These are phyloP conservation scores for Polygonum aviculare DNA, from an alignment of 148 eudicot genomes.

Conservation along the genomic window DNA sequence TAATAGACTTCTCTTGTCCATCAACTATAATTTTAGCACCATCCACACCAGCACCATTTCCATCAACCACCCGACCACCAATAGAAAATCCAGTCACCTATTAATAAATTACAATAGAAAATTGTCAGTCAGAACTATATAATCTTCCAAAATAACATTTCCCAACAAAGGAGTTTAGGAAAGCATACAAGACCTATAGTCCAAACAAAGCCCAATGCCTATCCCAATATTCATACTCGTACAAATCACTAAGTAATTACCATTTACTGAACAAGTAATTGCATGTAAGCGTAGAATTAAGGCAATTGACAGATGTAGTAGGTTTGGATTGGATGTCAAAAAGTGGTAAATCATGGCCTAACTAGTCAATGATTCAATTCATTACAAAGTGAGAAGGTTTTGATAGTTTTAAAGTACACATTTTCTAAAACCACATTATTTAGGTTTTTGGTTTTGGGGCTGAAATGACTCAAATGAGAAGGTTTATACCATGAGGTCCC, in stretches of 20 bases:
- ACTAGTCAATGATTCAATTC: neutral
- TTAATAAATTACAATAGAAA: constrained; percentile 8
- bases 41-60: constrained; percentile 72
- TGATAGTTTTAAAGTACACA: neutral
- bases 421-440: neutral
- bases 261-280: neutral
- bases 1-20: constrained; percentile 76
- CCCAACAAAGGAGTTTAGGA: neutral
- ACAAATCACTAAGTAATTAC: neutral
- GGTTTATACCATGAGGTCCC: neutral
- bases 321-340: neutral
- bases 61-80: constrained; percentile 95
- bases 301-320: neutral
- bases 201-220: neutral
- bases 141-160: neutral
- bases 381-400: neutral
- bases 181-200: neutral
- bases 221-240: neutral
- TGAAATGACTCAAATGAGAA: neutral
- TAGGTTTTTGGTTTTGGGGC: neutral
- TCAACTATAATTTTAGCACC: constrained; percentile 73
- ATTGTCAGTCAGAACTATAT: neutral
- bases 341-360: neutral
- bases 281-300: neutral
- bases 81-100: constrained; percentile 98